A percentile compares a stretch with the other conserved stretches of the same genome.
phyloP scores from a whole-genome alignment of 176 grass and related monocot species.

The Triticum timopheevii region DNA sequence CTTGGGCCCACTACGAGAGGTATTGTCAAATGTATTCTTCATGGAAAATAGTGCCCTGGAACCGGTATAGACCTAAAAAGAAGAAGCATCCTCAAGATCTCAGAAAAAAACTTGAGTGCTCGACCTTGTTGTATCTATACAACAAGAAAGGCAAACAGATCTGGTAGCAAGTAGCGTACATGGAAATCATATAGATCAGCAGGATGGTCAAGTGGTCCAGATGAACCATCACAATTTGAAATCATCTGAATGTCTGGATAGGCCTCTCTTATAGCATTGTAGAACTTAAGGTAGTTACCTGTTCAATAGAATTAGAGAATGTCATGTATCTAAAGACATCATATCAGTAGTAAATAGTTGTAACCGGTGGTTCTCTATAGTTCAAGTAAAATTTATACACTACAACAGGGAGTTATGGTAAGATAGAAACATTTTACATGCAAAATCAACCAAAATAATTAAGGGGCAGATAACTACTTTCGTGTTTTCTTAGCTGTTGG shows the following conservation, averaged over 20 bases:
- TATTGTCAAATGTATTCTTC: conserved; percentile 59
- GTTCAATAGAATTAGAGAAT: conserved; percentile 25
- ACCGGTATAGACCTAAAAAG: conserved; percentile 71
- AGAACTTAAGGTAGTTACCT: conserved; percentile 94
- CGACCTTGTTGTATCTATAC: not conserved
- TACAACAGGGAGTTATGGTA: conserved; percentile 5
- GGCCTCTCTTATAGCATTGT: conserved; percentile 67
- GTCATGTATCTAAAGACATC: conserved; percentile 9
- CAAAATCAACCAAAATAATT: not conserved
- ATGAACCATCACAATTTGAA: conserved; percentile 83
- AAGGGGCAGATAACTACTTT: not conserved
- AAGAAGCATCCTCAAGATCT: not conserved
- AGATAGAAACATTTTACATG: not conserved
- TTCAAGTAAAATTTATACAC: not conserved
- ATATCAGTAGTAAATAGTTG: not conserved
- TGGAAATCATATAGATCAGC: conserved; percentile 91
- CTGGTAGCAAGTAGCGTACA: conserved; percentile 46
- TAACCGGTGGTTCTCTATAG: not conserved
- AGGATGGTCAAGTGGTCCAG: conserved; percentile 71
- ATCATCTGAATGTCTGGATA: conserved; percentile 94
- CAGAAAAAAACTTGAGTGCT: not conserved
- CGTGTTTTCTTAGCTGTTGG: not conserved
- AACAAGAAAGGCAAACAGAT: not conserved
- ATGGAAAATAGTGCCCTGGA: conserved; percentile 70
- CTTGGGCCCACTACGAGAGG: conserved; percentile 78